Evolutionary conservation across 1,284 basidiomycete genomes (phyloP).

Genomic region (Peniophora sp.): DNA sequence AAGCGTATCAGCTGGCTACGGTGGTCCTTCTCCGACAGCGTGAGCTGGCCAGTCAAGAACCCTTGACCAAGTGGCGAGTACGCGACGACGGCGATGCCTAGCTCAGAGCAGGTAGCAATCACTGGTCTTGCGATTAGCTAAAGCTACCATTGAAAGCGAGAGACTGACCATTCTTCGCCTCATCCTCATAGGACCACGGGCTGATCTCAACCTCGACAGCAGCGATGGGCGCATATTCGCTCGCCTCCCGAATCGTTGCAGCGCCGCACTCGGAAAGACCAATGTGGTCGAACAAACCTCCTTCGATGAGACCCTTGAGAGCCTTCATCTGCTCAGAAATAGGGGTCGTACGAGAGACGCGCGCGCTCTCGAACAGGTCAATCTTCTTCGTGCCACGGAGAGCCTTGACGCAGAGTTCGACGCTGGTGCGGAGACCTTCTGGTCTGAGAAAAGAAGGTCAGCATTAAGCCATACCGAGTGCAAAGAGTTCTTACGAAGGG

Average conservation of each 20-base stretch:
- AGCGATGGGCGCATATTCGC: conserved; percentile 34
- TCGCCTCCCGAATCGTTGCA: conserved; percentile 30
- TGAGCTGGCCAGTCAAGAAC: conserved; percentile 41
- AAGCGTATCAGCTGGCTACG: no score
- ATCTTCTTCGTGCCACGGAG: conserved; percentile 25
- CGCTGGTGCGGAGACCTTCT: conserved; percentile 24
- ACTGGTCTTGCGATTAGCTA: conserved; percentile 25
- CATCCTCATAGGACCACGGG: conserved; percentile 39
- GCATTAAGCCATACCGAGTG: no score
- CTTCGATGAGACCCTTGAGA: conserved; percentile 11
- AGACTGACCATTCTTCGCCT: conserved; percentile 28
- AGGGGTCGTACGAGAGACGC: conserved; percentile 11
- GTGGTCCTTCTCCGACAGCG: conserved; percentile 22
- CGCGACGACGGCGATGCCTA: conserved; percentile 40
- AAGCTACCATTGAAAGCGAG: conserved; percentile 6
- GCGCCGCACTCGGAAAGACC: conserved; percentile 31
- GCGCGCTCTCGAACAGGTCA: conserved; percentile 26
- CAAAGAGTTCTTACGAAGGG: conserved; percentile 17
- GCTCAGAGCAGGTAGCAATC: conserved; percentile 29
- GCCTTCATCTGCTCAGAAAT: conserved; percentile 14
- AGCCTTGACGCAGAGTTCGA: conserved; percentile 21
- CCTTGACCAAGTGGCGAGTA: conserved; percentile 52
- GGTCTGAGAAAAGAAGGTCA: conserved; percentile 11
- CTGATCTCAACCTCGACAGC: conserved; percentile 46
- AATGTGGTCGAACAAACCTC: conserved; percentile 28